These are phyloP conservation scores for Neospora caninum DNA, from an alignment of 169 alveolate genomes.

Conservation along the genomic window DNA sequence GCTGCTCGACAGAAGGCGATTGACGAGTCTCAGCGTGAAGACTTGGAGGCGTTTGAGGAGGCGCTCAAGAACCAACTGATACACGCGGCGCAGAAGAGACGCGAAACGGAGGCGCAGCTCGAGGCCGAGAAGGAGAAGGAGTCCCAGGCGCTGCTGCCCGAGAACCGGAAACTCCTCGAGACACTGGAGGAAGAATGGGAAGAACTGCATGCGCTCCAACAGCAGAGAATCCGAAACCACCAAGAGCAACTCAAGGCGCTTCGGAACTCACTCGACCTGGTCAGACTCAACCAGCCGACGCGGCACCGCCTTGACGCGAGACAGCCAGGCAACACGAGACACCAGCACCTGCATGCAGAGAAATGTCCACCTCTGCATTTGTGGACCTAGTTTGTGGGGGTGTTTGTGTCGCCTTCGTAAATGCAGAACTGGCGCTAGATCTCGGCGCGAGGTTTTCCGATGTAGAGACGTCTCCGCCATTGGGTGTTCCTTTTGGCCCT, in stretches of 20 bases:
- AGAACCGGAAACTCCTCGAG: slow-evolving; percentile 7
- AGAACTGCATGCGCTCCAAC: slow-evolving; percentile 13
- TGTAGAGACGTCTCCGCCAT: too few relatives aligned
- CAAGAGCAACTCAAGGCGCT: slow-evolving; percentile 9
- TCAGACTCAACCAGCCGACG: too few relatives aligned
- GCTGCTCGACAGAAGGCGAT: background rate
- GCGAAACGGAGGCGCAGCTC: background rate
- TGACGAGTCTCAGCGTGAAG: background rate
- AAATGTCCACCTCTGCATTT: too few relatives aligned
- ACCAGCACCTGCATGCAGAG: too few relatives aligned
- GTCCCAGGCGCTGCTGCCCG: background rate
- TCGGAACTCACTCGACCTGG: slow-evolving; percentile 10
- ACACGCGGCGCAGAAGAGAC: background rate
- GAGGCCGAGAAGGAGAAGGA: background rate
- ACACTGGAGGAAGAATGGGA: background rate
- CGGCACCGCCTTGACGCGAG: too few relatives aligned
- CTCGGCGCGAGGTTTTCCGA: too few relatives aligned
- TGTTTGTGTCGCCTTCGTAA: too few relatives aligned
- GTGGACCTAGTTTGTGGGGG: too few relatives aligned
- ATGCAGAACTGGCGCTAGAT: too few relatives aligned
- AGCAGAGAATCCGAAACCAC: background rate
- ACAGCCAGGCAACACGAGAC: too few relatives aligned
- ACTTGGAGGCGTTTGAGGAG: background rate
- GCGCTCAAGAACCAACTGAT: background rate
- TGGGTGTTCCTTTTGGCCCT: too few relatives aligned